Evolutionary conservation across 2,329 filamentous ascomycete species (phyloP), one percentile per base, ranked within the genome.

Genomic region (Fusarium falciforme): DNA sequence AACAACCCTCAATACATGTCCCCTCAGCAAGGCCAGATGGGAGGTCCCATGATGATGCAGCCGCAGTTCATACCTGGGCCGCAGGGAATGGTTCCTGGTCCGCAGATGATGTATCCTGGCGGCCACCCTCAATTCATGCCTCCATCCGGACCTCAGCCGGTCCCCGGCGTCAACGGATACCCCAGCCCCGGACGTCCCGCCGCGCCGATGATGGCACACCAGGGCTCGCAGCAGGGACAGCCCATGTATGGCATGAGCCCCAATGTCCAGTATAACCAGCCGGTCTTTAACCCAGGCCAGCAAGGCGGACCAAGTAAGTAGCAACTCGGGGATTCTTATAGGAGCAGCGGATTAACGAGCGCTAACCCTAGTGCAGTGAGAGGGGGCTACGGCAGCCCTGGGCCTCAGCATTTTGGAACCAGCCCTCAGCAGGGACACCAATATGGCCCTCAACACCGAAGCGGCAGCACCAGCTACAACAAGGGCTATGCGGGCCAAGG

Each of bases 131-230:
- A 84, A 84, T 93, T 85, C 88, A 95, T 89, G 87, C 92, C 83
- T 35, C 86, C 88, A 8, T 84, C 85, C 44, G 88, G 86, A 2
- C 89, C 88, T 31, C 89, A 90, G 74, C 83, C 85, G 10, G 88
- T 91, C 64, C 90, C 92, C 22, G 93, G 90, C 49, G 87, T 90
- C 9, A 93, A 92, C 76, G 94, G 94, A 17, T 98, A 94, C 79
- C 93, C 94, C n/a, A 98, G 96, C 80, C 96, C 96, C 1, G 92
- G 94, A 66, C 90, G 95, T 57, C 91, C 92, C 31, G 82, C 86
- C 22, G 94, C 96, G 14, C 92, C 94, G 2, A 94, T 97, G 92
- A 98, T 98, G 96, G 93, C 92, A 78, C 95, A 95, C 75, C 94
- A 98, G 84, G 94, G 94, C 64, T 98, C 95, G 31, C 96, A 98